Conservation (phyloP, 2,329 filamentous ascomycete genomes). For the Achaetomium macrosporum region DNA sequence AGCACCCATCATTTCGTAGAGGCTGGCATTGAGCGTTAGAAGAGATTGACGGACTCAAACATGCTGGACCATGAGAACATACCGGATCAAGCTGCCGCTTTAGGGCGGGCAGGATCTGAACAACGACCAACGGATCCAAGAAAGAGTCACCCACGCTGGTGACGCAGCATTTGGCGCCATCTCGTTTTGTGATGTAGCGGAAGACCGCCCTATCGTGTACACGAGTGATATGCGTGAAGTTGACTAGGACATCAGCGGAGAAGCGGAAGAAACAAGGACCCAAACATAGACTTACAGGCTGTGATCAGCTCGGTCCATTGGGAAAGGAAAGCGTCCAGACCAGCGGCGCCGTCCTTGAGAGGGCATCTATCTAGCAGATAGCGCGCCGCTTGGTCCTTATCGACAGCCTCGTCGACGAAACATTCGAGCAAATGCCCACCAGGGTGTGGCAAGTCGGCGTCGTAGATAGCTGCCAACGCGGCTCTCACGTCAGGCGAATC, state of each 20-base stretch:
- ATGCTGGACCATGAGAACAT: background rate
- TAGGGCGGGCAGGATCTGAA: background rate
- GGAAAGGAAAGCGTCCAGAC: background rate
- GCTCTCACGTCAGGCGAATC: too few relatives aligned
- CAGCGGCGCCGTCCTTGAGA: background rate
- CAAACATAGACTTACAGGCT: background rate
- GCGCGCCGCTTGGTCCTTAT: background rate
- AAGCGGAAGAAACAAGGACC: background rate
- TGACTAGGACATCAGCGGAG: background rate
- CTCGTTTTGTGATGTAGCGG: background rate
- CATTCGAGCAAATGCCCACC: background rate
- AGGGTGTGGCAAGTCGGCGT: background rate
- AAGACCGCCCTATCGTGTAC: background rate
- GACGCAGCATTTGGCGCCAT: conserved; percentile 1
- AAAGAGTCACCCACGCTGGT: background rate
- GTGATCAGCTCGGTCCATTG: background rate
- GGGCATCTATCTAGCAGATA: background rate
- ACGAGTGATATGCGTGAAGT: background rate
- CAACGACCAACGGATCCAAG: background rate
- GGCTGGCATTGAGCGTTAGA: too few relatives aligned
- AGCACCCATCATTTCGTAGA: background rate
- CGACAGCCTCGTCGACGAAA: background rate
- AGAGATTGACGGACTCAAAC: background rate
- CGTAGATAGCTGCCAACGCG: background rate
- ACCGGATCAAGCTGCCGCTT: background rate